Evolutionary conservation across 495 filamentous ascomycete genomes (phyloP).

Genomic region (Lasiosphaeris hirsuta): DNA sequence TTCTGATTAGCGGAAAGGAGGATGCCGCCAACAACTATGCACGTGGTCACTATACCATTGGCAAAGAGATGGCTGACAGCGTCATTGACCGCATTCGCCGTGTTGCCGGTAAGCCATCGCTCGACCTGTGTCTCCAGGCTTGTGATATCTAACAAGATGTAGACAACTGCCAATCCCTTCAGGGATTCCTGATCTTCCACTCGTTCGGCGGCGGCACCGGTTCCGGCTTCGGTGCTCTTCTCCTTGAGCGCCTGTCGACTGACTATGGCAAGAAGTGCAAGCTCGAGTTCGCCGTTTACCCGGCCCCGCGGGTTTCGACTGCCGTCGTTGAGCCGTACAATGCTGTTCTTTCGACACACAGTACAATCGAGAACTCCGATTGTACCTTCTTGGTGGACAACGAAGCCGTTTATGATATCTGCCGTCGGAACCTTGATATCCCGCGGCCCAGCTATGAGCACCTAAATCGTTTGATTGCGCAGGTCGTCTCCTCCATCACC

Average conservation of each 20-base stretch:
- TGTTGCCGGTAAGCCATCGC: slow-evolving; percentile 59
- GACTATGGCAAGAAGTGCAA: slow-evolving; percentile 96
- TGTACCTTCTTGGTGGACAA: slow-evolving; percentile 93
- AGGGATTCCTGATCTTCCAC: slow-evolving; percentile 92
- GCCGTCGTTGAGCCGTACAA: slow-evolving; percentile 94
- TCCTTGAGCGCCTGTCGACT: slow-evolving; percentile 81
- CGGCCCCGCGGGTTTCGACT: slow-evolving; percentile 78
- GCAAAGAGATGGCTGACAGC: slow-evolving; percentile 83
- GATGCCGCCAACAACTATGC: slow-evolving; percentile 96
- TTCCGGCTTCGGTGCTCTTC: slow-evolving; percentile 82
- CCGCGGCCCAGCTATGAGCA: slow-evolving; percentile 84
- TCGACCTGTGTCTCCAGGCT: background rate
- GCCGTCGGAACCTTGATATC: slow-evolving; percentile 83
- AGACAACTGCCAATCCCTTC: slow-evolving; percentile 90
- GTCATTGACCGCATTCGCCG: slow-evolving; percentile 83
- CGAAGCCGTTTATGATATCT: slow-evolving; percentile 91
- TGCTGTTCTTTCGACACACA: slow-evolving; percentile 85
- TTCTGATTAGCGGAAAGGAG: slow-evolving; percentile 86
- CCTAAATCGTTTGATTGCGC: slow-evolving; percentile 85
- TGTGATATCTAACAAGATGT: slow-evolving; percentile 20
- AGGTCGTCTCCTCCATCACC: slow-evolving; percentile 89
- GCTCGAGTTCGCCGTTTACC: slow-evolving; percentile 89
- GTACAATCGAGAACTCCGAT: slow-evolving; percentile 90
- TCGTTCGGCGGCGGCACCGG: slow-evolving; percentile 92
- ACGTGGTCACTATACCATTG: slow-evolving; percentile 89